Percentiles rank a stretch among this genome's conserved stretches.
phyloP scores from a whole-genome alignment of 208 protist genomes.

The Trypanosomatidae sp. region DNA sequence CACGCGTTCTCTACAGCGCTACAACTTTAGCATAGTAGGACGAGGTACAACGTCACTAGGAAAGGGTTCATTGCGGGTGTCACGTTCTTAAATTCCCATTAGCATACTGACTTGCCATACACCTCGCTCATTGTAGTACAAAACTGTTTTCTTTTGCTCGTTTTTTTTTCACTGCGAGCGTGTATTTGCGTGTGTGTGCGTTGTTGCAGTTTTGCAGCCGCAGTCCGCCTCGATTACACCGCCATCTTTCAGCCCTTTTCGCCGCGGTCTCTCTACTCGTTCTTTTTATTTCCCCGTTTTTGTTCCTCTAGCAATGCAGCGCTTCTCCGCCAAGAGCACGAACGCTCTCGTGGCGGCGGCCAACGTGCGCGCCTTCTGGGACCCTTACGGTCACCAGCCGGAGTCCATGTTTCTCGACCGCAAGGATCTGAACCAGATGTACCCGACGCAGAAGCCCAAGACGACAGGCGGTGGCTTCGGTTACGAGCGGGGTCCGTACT shows the following conservation, averaged over 20 bases:
- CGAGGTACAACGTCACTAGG: too few relatives aligned
- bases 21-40: too few relatives aligned
- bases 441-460: conserved; percentile 87
- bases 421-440: conserved; percentile 91
- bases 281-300: neutral
- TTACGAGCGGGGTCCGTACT: conserved; percentile 90
- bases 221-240: too few relatives aligned
- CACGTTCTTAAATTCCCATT: too few relatives aligned
- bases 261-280: neutral
- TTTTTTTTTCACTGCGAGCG: too few relatives aligned
- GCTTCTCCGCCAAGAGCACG: conserved; percentile 15
- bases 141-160: too few relatives aligned
- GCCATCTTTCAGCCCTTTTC: conserved; percentile 1
- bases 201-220: too few relatives aligned
- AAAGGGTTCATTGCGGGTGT: too few relatives aligned
- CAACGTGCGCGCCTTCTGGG: conserved; percentile 70
- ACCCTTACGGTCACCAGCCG: conserved; percentile 82
- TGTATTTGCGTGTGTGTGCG: too few relatives aligned
- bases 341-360: conserved; percentile 19
- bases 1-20: too few relatives aligned
- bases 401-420: conserved; percentile 91
- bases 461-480: conserved; percentile 89
- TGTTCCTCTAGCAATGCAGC: conserved; percentile 31
- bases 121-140: too few relatives aligned
- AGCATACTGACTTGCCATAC: too few relatives aligned